A percentile compares a stretch with the other conserved stretches of the same genome.
Evolutionary conservation across 208 protist species (phyloP).

Genomic region (Wallacemonas rigidus): DNA sequence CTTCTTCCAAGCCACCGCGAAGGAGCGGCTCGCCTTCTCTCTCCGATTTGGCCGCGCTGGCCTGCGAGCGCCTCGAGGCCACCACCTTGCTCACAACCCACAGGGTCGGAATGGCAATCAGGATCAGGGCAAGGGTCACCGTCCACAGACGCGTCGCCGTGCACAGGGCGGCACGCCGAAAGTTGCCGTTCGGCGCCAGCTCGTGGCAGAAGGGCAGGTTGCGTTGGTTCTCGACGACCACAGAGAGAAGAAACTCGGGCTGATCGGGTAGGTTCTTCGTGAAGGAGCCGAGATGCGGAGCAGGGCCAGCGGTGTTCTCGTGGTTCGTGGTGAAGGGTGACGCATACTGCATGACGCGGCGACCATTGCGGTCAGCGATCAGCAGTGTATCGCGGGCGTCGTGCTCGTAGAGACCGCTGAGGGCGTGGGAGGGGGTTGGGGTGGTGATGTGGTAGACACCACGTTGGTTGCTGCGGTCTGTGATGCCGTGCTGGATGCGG

Average conservation of each 20-base stretch:
- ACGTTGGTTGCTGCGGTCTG: conserved; percentile 33
- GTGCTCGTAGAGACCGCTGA: conserved; percentile 88
- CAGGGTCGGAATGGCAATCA: conserved; percentile 31
- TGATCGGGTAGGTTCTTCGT: conserved; percentile 76
- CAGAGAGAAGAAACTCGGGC: conserved; percentile 81
- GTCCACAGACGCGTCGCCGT: conserved; percentile 76
- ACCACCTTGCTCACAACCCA: conserved; percentile 19
- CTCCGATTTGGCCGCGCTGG: neutral
- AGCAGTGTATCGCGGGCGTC: conserved; percentile 67
- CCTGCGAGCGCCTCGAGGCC: neutral
- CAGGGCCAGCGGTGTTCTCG: conserved; percentile 32
- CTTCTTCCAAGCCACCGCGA: neutral
- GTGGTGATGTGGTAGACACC: conserved; percentile 52
- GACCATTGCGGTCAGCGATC: conserved; percentile 81
- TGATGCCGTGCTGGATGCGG: conserved; percentile 31
- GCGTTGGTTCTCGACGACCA: conserved; percentile 72
- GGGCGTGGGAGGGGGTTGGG: conserved; percentile 42
- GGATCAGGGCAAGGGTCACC: conserved; percentile 34
- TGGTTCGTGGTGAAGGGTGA: conserved; percentile 61
- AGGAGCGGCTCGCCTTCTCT: conserved; percentile 11
- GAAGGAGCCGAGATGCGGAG: conserved; percentile 72
- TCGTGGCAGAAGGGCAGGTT: conserved; percentile 90
- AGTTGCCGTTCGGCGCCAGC: conserved; percentile 56
- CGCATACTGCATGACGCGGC: conserved; percentile 62
- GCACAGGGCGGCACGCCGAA: conserved; percentile 85